These are phyloP conservation scores for Alternaria longipes DNA, from an alignment of 2,329 filamentous ascomycete genomes.

Conservation along the genomic window DNA sequence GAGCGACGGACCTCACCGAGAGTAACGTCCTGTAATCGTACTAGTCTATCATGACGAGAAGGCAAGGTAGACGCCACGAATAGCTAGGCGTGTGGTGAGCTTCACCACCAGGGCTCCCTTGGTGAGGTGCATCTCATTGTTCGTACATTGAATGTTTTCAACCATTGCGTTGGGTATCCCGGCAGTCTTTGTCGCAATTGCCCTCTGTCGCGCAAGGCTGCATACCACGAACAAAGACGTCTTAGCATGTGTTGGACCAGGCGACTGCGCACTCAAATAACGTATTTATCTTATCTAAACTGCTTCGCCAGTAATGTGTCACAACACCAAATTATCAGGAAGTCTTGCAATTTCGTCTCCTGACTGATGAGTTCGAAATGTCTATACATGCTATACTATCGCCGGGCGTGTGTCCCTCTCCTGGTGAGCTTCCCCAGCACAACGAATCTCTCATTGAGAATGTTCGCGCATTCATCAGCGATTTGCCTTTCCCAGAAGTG, in stretches of 20 bases:
- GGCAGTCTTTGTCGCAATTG: not conserved
- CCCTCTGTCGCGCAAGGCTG: not conserved
- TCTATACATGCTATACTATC: not conserved
- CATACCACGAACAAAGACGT: not conserved
- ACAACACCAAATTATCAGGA: too few species aligned
- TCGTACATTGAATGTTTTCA: not conserved
- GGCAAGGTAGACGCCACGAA: not conserved
- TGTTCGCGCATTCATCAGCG: not conserved
- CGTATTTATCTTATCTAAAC: not conserved
- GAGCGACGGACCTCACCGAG: constrained; percentile 8
- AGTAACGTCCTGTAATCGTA: not conserved
- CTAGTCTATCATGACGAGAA: not conserved
- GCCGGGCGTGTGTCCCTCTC: not conserved
- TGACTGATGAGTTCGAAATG: not conserved
- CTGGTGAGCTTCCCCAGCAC: not conserved
- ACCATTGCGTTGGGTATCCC: not conserved
- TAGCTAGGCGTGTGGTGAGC: not conserved
- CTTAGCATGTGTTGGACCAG: not conserved
- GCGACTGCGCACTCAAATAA: not conserved
- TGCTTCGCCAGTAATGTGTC: not conserved
- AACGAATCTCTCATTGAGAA: not conserved
- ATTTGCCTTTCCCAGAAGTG: not conserved
- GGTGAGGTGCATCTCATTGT: not conserved
- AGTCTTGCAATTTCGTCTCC: not conserved
- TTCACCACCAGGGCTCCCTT: not conserved